A percentile compares a stretch with the other conserved stretches of the same genome.
phyloP scores from a whole-genome alignment of 2,329 filamentous ascomycete genomes.

The Colletotrichum musae region DNA sequence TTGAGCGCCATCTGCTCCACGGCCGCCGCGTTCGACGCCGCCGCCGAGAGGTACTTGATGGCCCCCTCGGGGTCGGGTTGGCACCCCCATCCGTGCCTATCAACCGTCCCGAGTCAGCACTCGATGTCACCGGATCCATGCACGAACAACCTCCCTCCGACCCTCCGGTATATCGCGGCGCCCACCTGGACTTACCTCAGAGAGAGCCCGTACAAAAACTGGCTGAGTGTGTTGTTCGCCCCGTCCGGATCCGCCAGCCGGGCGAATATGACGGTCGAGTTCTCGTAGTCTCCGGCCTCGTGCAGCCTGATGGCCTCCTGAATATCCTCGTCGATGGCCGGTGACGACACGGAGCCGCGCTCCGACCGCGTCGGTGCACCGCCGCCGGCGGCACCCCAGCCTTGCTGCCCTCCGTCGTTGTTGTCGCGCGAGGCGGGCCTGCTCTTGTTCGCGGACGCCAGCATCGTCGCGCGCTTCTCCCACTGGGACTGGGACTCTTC shows the following conservation, averaged over 20 bases:
- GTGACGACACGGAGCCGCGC: conserved; percentile 58
- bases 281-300: conserved; percentile 83
- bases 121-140: conserved; percentile 15
- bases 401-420: conserved; percentile 2
- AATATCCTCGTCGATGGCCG: conserved; percentile 78
- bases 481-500: conserved; percentile 82
- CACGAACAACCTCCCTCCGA: background rate
- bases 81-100: conserved; percentile 94
- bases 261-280: conserved; percentile 89
- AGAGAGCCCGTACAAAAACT: conserved; percentile 95
- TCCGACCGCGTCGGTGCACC: background rate
- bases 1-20: conserved; percentile 89
- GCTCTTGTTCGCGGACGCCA: conserved; percentile 76
- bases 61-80: conserved; percentile 79
- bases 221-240: conserved; percentile 92
- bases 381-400: conserved; percentile 36
- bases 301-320: conserved; percentile 97
- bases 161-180: background rate
- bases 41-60: conserved; percentile 87
- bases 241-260: conserved; percentile 86
- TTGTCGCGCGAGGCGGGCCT: conserved; percentile 56
- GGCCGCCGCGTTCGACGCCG: conserved; percentile 89
- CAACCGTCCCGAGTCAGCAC: conserved; percentile 25
- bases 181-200: conserved; percentile 74
- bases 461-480: conserved; percentile 93